Evolutionary conservation across 495 filamentous ascomycete species (phyloP).

Genomic region (Neurospora sp.): DNA sequence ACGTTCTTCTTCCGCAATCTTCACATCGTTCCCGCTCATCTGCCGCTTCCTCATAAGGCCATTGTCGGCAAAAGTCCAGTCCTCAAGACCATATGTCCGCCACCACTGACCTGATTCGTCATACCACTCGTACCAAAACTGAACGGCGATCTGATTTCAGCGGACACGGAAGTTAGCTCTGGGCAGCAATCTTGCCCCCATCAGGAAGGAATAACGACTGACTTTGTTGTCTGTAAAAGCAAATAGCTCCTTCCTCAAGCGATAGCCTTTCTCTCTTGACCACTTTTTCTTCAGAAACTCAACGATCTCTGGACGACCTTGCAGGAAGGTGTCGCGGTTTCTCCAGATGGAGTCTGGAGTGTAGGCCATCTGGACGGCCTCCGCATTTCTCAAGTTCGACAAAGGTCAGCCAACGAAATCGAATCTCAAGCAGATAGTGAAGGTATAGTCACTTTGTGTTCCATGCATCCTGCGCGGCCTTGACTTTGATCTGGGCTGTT

Average conservation of each 20-base stretch:
- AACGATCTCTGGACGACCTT: constrained; percentile 58
- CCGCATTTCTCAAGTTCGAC: constrained; percentile 42
- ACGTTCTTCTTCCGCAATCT: constrained; percentile 50
- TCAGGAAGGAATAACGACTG: not conserved
- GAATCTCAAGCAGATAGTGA: not conserved
- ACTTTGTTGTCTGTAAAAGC: constrained; percentile 55
- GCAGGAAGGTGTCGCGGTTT: constrained; percentile 63
- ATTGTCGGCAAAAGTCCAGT: constrained; percentile 79
- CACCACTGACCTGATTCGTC: constrained; percentile 74
- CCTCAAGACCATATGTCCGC: constrained; percentile 81
- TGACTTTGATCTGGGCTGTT: constrained; percentile 69
- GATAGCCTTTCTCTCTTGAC: constrained; percentile 61
- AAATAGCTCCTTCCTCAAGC: constrained; percentile 82
- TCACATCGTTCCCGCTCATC: constrained; percentile 88
- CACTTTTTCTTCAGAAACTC: constrained; percentile 69
- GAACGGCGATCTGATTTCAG: constrained; percentile 55
- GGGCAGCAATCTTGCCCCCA: not conserved
- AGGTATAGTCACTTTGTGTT: constrained; percentile 54
- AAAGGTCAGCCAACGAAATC: not conserved
- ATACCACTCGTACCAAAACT: constrained; percentile 89
- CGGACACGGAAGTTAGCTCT: not conserved
- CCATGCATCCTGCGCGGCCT: constrained; percentile 77
- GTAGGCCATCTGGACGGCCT: constrained; percentile 59
- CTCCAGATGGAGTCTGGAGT: constrained; percentile 74
- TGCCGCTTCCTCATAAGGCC: constrained; percentile 77